These are phyloP conservation scores for Xylaria digitata DNA, from an alignment of 2,329 filamentous ascomycete species.

Conservation along the genomic window DNA sequence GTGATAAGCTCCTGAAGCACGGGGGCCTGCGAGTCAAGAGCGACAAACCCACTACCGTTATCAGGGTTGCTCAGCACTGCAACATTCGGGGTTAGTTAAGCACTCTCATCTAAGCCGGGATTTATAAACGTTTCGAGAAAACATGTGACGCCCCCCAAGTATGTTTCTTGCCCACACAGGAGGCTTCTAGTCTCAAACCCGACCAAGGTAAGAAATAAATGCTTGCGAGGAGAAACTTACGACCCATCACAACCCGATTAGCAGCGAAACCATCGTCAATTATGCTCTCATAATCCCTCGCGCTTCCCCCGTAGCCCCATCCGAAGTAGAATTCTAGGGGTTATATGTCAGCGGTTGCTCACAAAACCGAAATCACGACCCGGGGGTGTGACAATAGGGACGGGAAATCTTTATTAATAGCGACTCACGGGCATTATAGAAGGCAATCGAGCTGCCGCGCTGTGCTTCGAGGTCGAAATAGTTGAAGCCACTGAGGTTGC, in stretches of 20 bases:
- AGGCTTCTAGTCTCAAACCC: not conserved
- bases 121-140: not conserved
- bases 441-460: constrained; percentile 74
- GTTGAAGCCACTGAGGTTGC: constrained; percentile 82
- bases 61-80: constrained; percentile 77
- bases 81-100: constrained; percentile 20
- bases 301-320: constrained; percentile 71
- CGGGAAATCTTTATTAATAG: not conserved
- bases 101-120: not conserved
- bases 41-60: constrained; percentile 72
- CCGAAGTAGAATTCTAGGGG: constrained; percentile 83
- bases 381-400: not conserved
- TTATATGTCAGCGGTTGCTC: constrained; percentile 12
- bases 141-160: not conserved
- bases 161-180: not conserved
- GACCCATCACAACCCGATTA: constrained; percentile 79
- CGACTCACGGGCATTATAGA: constrained; percentile 78
- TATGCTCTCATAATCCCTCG: constrained; percentile 62
- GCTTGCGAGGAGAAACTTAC: constrained; percentile 22
- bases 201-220: not conserved
- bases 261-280: constrained; percentile 75
- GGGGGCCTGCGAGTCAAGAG: constrained; percentile 58
- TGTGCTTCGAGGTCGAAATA: constrained; percentile 79
- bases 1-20: constrained; percentile 57
- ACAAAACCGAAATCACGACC: not conserved